These are phyloP conservation scores for Pseudodiploospora longispora DNA, from an alignment of 2,329 filamentous ascomycete genomes.

Conservation along the genomic window DNA sequence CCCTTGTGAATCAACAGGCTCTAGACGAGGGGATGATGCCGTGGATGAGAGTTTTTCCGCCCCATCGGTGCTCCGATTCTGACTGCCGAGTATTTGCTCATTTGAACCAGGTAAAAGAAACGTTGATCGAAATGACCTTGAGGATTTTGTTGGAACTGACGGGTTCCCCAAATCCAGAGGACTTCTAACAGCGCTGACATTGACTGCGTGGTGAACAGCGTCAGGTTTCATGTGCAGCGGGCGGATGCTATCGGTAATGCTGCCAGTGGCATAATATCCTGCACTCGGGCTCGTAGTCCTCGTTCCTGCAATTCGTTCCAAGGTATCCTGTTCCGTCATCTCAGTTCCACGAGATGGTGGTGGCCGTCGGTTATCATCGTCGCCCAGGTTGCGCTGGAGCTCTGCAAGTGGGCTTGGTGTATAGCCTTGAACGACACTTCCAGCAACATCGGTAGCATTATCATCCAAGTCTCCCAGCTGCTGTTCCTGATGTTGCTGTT, in stretches of 20 bases:
- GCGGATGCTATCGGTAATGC: conserved; percentile 69
- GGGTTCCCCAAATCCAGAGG: conserved; percentile 47
- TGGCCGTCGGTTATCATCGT: conserved; percentile 45
- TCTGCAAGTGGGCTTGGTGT: conserved; percentile 42
- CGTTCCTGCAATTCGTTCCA: conserved; percentile 64
- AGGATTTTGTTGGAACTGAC: conserved; percentile 61
- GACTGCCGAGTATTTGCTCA: conserved; percentile 39
- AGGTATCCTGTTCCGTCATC: conserved; percentile 64
- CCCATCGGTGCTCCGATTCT: conserved; percentile 51
- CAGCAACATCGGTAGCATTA: conserved; percentile 34
- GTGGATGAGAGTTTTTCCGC: conserved; percentile 80
- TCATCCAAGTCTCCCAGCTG: conserved; percentile 27
- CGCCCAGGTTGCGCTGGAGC: conserved; percentile 17
- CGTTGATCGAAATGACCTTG: conserved; percentile 67
- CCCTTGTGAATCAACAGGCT: conserved; percentile 33
- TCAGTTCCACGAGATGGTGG: conserved; percentile 74
- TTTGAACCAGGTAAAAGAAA: conserved; percentile 58
- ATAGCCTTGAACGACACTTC: conserved; percentile 33
- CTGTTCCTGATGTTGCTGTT: conserved; percentile 17
- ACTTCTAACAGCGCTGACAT: conserved; percentile 51
- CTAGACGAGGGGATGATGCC: conserved; percentile 63
- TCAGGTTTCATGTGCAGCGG: conserved; percentile 53
- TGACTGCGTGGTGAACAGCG: conserved; percentile 31
- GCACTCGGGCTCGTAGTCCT: conserved; percentile 55
- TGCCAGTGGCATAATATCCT: conserved; percentile 48